These are phyloP conservation scores for Geosiphon pyriformis DNA, from an alignment of 192 early-diverging fungal genomes.

Conservation along the genomic window DNA sequence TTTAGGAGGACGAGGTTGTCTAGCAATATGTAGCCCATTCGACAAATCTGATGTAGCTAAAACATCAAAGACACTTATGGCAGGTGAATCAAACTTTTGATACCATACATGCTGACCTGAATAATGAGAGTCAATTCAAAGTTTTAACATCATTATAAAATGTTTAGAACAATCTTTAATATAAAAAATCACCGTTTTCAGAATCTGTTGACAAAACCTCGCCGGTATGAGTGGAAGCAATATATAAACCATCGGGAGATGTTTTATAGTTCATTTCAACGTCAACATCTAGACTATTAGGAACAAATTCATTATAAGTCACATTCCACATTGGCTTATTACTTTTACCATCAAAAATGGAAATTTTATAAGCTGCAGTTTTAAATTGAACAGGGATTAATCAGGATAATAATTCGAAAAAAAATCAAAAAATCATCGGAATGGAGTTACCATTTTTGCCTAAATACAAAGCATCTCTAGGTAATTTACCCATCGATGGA, in stretches of 20 bases:
- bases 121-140: background rate
- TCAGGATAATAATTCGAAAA: background rate
- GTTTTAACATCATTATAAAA: background rate
- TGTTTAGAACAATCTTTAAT: background rate
- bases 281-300: constrained; percentile 31
- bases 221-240: constrained; percentile 32
- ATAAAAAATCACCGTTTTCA: constrained; percentile 17
- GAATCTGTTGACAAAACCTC: constrained; percentile 35
- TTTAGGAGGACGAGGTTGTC: constrained; percentile 30
- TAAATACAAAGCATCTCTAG: constrained; percentile 34
- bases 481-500: constrained; percentile 18
- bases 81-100: constrained; percentile 45
- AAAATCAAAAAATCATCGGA: background rate
- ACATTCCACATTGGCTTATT: constrained; percentile 32
- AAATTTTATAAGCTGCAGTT: constrained; percentile 52
- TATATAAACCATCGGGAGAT: constrained; percentile 26
- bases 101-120: constrained; percentile 48
- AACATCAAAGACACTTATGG: constrained; percentile 53
- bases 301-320: constrained; percentile 41
- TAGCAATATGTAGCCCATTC: constrained; percentile 35
- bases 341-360: constrained; percentile 42
- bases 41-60: constrained; percentile 35
- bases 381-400: background rate
- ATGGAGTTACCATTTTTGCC: constrained; percentile 35
- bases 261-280: constrained; percentile 15